A percentile compares a stretch with the other conserved stretches of the same genome.
Conservation (phyloP, 1,284 basidiomycete species). For the Puccinia brachypodii region DNA sequence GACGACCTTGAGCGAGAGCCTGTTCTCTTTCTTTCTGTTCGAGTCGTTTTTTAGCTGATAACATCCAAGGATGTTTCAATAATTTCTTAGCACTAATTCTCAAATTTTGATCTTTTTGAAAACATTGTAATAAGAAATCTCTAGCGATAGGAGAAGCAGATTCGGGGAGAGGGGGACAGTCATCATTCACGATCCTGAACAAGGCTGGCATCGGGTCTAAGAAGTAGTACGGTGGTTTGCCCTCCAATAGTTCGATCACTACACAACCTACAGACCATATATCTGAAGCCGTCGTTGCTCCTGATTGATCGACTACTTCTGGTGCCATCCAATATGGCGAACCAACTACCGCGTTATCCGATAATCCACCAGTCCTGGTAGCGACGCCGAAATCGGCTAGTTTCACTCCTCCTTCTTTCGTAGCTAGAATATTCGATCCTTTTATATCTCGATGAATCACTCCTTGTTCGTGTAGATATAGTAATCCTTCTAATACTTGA, state of each 20-base stretch:
- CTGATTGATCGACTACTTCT: slow-evolving; percentile 94
- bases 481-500: slow-evolving; percentile 81
- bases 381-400: slow-evolving; percentile 90
- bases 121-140: slow-evolving; percentile 94
- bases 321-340: slow-evolving; percentile 99
- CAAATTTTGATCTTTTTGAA: slow-evolving; percentile 94
- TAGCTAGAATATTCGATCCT: slow-evolving; percentile 95
- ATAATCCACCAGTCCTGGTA: slow-evolving; percentile 63
- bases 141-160: slow-evolving; percentile 82
- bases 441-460: slow-evolving; percentile 99
- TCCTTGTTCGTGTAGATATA: slow-evolving; percentile 94
- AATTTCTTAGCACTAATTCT: slow-evolving; percentile 91
- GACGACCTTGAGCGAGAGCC: slow-evolving; percentile 33
- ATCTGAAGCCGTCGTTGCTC: slow-evolving; percentile 93
- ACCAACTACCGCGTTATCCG: slow-evolving; percentile 86
- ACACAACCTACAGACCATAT: slow-evolving; percentile 96
- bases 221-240: slow-evolving; percentile 91
- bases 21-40: slow-evolving; percentile 57
- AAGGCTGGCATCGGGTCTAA: slow-evolving; percentile 97
- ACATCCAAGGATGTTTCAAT: slow-evolving; percentile 92
- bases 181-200: slow-evolving; percentile 96
- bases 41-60: slow-evolving; percentile 75
- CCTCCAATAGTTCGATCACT: slow-evolving; percentile 92
- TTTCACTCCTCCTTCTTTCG: slow-evolving; percentile 95
- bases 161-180: slow-evolving; percentile 91